Evolutionary conservation across 176 grass and related monocot genomes (phyloP), one percentile per base, ranked within the genome.

Genomic region (Eleusine indica): DNA sequence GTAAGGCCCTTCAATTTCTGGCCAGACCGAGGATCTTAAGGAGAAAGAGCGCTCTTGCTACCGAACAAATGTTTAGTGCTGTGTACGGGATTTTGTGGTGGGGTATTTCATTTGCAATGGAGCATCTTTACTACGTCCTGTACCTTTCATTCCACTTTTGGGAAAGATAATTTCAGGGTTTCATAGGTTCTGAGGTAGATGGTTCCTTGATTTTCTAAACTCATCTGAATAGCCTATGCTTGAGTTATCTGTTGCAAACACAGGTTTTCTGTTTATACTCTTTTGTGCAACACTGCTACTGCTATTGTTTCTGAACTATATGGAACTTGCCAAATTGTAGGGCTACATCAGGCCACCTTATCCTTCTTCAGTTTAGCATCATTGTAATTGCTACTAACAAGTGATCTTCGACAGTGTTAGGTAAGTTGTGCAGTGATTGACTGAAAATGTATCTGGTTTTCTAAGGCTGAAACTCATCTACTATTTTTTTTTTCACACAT

Each of bases 41-140:
- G 80, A 79, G 67, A 73, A 79, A 52, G n/a, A 69, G 66, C 56
- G 73, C 18, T 56, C n/a, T 69, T 83, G 80, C 84, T 87, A 83
- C 71, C 47, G 16, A 73, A 80, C 80, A 87, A 80, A 86, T 86
- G 49, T 79, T 58, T 41, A 77, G 42, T 71, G 71, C 43, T 52
- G 48, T 78, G 83, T 75, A 84, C 67, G 52, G 73, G 57, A 86
- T 66, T 82, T 86, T 86, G 79, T 48, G 77, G 74, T 86, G 74
- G 74, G 74, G 49, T 61, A 86, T 86, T 86, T 83, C 68, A 69
- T 83, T 74, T 68, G 54, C 70, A 81, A 43, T 77, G 81, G 82
- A 77, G 54, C 77, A 62, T 82, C 56, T 85, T 85, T 73, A 53
- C 63, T 42, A 80, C 15, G 80, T 49, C 40, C 30, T 80, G 69